phyloP scores from a whole-genome alignment of 164 flowering plant species.

The Pachysandra terminalis region DNA sequence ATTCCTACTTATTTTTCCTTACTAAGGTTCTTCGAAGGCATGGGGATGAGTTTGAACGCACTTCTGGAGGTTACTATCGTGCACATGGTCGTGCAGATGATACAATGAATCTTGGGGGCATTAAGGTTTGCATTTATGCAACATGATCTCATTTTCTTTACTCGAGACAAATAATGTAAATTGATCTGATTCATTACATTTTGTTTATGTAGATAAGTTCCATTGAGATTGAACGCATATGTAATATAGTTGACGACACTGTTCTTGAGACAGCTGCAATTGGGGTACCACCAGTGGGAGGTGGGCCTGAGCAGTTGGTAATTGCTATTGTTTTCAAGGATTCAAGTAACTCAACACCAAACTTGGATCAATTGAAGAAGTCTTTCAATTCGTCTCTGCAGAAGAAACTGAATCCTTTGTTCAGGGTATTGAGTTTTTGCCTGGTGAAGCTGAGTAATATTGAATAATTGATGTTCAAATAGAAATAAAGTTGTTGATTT shows the following conservation, averaged over 20 bases:
- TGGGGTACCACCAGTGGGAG: slow-evolving; percentile 81
- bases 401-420: slow-evolving; percentile 81
- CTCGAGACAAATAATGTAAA: neutral
- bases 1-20: slow-evolving; percentile 5
- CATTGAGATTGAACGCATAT: slow-evolving; percentile 86
- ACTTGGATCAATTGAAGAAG: slow-evolving; percentile 42
- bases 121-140: slow-evolving; percentile 52
- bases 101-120: slow-evolving; percentile 99
- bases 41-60: slow-evolving; percentile 89
- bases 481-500: neutral
- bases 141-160: neutral
- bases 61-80: slow-evolving; percentile 73
- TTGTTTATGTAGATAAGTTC: slow-evolving; percentile 70
- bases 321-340: slow-evolving; percentile 77
- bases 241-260: slow-evolving; percentile 52
- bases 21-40: slow-evolving; percentile 94
- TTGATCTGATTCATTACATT: neutral
- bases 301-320: slow-evolving; percentile 85
- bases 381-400: slow-evolving; percentile 75
- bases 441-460: neutral
- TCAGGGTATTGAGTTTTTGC: slow-evolving; percentile 49
- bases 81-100: slow-evolving; percentile 99
- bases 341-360: slow-evolving; percentile 19
- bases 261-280: slow-evolving; percentile 89
- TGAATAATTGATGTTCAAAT: neutral